Base-by-base conservation (phyloP, 2,329 filamentous ascomycete species). In the Pezicula carpinea region DNA sequence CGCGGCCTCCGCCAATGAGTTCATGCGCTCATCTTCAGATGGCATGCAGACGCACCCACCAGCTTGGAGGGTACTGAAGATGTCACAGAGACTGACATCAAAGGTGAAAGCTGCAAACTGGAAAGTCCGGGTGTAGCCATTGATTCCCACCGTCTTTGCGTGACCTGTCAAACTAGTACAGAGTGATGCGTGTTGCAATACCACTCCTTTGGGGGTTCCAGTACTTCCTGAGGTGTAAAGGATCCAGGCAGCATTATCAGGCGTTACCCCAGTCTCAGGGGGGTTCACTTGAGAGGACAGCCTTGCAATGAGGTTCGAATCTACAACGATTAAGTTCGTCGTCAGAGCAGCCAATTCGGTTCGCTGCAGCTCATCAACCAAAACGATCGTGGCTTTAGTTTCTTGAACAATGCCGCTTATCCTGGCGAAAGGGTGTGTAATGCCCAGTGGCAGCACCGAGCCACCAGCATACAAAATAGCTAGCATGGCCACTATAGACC, bases 401-500 rank as follows among this genome's bases (percentile, higher is more conserved):
- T 40, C 26, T 26, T 44, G 14, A 4, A 49, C 32, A 21, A 46
- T 36, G 2, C n/a, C 36, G 4, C 33, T 41, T 13, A 32, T 34
- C 11, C 41, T 44, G 11, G 29, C 15, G 13, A 39, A 34, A 19
- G 43, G 36, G 23, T 47, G 45, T 29, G 39, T 18, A 26, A 36
- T 14, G 15, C 61, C 55, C 7, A 63, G 26, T 29, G 38, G 38
- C 10, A 40, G 38, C 15, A 40, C 38, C 38, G 38, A 40, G 15
- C 51, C 57, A 11, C 60, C 60, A 32, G 58, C 53, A 42, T 58
- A 56, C 26, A 61, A 40, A 3, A 63, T 52, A 39, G 48, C 54
- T 17, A 63, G 44, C 58, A 60, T 59, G 6, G 55, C 53, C 19
- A 62, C 52, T 26, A 60, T 47, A 22, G 54, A 50, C 48, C 54